Conservation (phyloP, 306 rosid species). For the Hippophae rhamnoides region DNA sequence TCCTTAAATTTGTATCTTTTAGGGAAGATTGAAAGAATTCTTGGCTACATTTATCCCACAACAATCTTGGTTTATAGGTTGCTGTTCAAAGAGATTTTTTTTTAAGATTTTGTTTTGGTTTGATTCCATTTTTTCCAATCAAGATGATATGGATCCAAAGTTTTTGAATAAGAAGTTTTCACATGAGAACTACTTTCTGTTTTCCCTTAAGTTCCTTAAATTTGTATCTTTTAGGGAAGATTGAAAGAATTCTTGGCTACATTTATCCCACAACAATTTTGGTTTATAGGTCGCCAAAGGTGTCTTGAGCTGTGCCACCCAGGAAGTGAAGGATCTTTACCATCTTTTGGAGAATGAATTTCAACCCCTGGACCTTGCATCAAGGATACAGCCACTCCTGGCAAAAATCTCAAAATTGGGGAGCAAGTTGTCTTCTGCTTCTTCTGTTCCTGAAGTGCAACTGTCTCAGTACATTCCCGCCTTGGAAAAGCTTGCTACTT, state of each 20-base stretch:
- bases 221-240: too few species aligned
- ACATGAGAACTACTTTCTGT: too few species aligned
- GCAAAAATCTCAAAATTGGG: constrained; percentile 67
- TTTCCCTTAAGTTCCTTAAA: too few species aligned
- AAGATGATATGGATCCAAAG: too few species aligned
- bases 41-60: too few species aligned
- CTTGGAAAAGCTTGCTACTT: constrained; percentile 69
- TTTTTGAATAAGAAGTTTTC: too few species aligned
- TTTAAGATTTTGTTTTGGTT: too few species aligned
- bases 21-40: too few species aligned
- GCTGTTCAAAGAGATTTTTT: constrained; percentile 1
- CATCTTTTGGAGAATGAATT: constrained; percentile 83
- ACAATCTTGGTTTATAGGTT: constrained; percentile 32
- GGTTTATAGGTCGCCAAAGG: constrained; percentile 65
- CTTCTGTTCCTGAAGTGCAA: constrained; percentile 89
- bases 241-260: too few species aligned
- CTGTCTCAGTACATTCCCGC: constrained; percentile 68
- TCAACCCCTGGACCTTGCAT: constrained; percentile 72
- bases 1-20: too few species aligned
- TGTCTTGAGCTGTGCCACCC: constrained; percentile 82
- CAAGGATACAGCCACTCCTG: constrained; percentile 62
- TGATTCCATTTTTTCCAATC: too few species aligned
- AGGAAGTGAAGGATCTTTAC: constrained; percentile 91
- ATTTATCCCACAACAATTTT: not conserved
- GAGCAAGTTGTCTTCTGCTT: constrained; percentile 78